Evolutionary conservation across 2,329 filamentous ascomycete species (phyloP).

Genomic region (Dothideomycetes sp.): DNA sequence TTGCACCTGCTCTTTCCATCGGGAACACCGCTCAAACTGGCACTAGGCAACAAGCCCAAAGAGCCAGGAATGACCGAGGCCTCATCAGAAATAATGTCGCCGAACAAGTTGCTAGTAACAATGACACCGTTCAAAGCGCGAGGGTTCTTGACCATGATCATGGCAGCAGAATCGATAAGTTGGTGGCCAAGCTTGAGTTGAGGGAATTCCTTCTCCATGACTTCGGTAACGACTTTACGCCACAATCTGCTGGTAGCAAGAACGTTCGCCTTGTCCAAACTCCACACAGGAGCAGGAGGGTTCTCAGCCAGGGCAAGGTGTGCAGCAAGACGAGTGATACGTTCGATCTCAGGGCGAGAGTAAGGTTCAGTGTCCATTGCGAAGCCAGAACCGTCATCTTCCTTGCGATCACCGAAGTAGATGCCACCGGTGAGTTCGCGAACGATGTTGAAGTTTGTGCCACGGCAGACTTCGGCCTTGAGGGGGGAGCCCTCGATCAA

Average conservation of each 20-base stretch:
- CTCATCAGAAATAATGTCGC: slow-evolving; percentile 93
- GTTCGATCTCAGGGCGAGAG: slow-evolving; percentile 74
- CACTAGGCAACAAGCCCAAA: slow-evolving; percentile 79
- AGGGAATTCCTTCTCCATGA: slow-evolving; percentile 83
- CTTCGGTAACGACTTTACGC: slow-evolving; percentile 76
- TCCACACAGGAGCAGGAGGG: slow-evolving; percentile 72
- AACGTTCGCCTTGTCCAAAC: slow-evolving; percentile 93
- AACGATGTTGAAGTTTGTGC: slow-evolving; percentile 85
- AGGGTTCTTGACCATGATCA: slow-evolving; percentile 96
- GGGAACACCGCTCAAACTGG: slow-evolving; percentile 75
- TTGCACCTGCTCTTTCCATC: slow-evolving; percentile 79
- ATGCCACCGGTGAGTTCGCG: slow-evolving; percentile 88
- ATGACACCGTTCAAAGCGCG: slow-evolving; percentile 79
- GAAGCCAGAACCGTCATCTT: slow-evolving; percentile 63
- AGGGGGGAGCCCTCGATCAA: slow-evolving; percentile 80
- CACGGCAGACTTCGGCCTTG: slow-evolving; percentile 74
- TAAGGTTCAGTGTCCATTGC: slow-evolving; percentile 85
- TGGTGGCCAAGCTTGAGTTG: slow-evolving; percentile 77
- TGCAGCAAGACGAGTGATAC: slow-evolving; percentile 72
- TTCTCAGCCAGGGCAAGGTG: slow-evolving; percentile 68
- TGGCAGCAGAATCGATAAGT: slow-evolving; percentile 91
- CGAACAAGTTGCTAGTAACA: slow-evolving; percentile 88
- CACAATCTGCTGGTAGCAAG: slow-evolving; percentile 83
- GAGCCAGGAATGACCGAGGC: slow-evolving; percentile 88
- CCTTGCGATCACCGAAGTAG: slow-evolving; percentile 86